phyloP scores from a whole-genome alignment of 306 rosid genomes.

The Pyrus communis region DNA sequence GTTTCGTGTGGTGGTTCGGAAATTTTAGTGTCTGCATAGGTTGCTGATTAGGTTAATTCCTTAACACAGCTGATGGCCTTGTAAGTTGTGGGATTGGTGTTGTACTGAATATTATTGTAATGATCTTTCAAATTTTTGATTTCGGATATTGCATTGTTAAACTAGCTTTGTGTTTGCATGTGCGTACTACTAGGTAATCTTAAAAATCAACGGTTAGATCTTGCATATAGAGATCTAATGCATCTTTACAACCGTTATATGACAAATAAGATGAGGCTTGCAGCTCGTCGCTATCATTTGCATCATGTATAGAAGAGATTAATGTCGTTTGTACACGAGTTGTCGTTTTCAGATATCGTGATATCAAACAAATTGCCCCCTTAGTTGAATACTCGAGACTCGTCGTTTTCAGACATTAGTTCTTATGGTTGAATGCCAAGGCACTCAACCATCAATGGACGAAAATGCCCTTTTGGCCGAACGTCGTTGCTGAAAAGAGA shows the following conservation, averaged over 20 bases:
- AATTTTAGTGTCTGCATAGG: constrained; percentile 19
- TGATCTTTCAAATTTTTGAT: constrained; percentile 14
- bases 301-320: neutral
- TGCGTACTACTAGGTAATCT: neutral
- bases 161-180: too few species aligned
- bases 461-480: neutral
- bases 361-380: too few species aligned
- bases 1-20: constrained; percentile 17
- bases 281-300: neutral
- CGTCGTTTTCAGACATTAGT: neutral
- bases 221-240: neutral
- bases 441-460: neutral
- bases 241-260: neutral
- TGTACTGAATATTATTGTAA: constrained; percentile 7
- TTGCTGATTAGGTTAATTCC: constrained; percentile 9
- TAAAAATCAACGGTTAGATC: too few species aligned
- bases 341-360: neutral
- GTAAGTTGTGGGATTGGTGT: constrained; percentile 17
- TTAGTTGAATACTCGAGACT: neutral
- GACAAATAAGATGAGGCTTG: neutral
- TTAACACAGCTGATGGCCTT: neutral
- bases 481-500: neutral
- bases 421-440: neutral
- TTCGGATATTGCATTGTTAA: neutral
- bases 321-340: neutral